These are phyloP conservation scores for Bolboschoenus planiculmis DNA, from an alignment of 176 grass and related monocot species.

Conservation along the genomic window DNA sequence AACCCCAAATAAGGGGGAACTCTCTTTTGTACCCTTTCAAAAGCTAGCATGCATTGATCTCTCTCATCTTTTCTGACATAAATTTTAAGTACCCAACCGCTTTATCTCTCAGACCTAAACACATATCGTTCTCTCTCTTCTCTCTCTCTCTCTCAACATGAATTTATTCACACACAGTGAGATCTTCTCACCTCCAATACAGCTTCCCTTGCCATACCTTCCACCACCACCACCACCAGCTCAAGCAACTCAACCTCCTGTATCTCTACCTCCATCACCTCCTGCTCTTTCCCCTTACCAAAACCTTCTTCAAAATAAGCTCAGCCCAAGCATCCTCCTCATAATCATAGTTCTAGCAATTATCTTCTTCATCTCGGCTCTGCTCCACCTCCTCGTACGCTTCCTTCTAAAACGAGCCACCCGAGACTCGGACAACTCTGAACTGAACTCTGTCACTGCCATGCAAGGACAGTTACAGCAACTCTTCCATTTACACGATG, in stretches of 20 bases:
- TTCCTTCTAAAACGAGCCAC: conserved; percentile 40
- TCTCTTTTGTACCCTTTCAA: neutral
- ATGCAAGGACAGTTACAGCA: conserved; percentile 92
- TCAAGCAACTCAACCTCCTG: neutral
- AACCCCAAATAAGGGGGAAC: conserved; percentile 14
- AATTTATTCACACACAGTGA: neutral
- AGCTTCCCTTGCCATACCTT: conserved; percentile 27
- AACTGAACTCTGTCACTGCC: conserved; percentile 43
- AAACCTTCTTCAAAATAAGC: conserved; percentile 41
- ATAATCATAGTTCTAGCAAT: conserved; percentile 56
- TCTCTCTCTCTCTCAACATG: conserved; percentile 15
- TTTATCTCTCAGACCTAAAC: conserved; percentile 3
- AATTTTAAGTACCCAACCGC: neutral
- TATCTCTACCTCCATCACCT: conserved; percentile 14
- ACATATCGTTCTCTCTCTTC: neutral
- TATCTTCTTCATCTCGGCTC: conserved; percentile 82
- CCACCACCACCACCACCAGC: conserved; percentile 9
- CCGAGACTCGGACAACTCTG: conserved; percentile 24
- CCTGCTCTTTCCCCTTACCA: conserved; percentile 11
- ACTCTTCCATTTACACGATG: conserved; percentile 90
- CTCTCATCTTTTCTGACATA: conserved; percentile 4
- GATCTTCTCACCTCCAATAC: conserved; percentile 24
- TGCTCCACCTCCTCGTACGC: conserved; percentile 62
- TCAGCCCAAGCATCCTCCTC: conserved; percentile 70
- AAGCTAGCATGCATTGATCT: neutral